These are phyloP conservation scores for Lentinus tigrinus DNA, from an alignment of 768 basidiomycete species.

Conservation along the genomic window DNA sequence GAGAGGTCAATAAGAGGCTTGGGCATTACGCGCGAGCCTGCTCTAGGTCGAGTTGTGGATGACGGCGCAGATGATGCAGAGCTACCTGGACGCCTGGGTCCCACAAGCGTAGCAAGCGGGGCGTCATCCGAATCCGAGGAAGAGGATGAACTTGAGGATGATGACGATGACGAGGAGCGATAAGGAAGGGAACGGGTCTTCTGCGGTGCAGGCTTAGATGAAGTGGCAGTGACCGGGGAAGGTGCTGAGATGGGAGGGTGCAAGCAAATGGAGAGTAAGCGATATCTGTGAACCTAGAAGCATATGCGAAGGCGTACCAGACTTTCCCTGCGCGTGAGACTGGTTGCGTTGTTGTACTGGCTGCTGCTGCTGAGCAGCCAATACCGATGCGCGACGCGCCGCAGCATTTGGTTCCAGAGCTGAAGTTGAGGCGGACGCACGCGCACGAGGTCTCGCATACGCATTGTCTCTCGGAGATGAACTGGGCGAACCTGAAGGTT, in stretches of 20 bases:
- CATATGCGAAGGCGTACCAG: background rate
- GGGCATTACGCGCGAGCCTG: conserved; percentile 29
- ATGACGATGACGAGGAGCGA: conserved; percentile 16
- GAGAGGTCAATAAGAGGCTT: conserved; percentile 45
- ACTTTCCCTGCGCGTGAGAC: background rate
- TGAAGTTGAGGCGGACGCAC: conserved; percentile 59
- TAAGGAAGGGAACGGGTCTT: background rate
- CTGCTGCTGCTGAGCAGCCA: conserved; percentile 11
- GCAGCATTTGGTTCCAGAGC: conserved; percentile 52
- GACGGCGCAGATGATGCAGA: conserved; percentile 38
- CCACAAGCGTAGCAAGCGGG: conserved; percentile 61
- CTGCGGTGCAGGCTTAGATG: background rate
- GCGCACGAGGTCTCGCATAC: conserved; percentile 42
- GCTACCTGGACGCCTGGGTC: conserved; percentile 67
- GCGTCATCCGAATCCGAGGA: conserved; percentile 57
- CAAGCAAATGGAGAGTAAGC: background rate
- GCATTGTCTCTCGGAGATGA: conserved; percentile 10
- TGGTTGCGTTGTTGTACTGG: background rate
- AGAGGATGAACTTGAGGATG: conserved; percentile 23
- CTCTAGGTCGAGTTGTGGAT: conserved; percentile 21
- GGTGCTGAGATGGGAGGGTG: background rate
- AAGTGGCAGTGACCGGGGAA: background rate
- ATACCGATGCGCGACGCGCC: conserved; percentile 47
- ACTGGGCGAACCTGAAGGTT: conserved; percentile 1
- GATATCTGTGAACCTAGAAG: background rate